Evolutionary conservation across 2,329 filamentous ascomycete genomes (phyloP), one percentile per base, ranked within the genome.

Genomic region (Hypoxylon sp.): DNA sequence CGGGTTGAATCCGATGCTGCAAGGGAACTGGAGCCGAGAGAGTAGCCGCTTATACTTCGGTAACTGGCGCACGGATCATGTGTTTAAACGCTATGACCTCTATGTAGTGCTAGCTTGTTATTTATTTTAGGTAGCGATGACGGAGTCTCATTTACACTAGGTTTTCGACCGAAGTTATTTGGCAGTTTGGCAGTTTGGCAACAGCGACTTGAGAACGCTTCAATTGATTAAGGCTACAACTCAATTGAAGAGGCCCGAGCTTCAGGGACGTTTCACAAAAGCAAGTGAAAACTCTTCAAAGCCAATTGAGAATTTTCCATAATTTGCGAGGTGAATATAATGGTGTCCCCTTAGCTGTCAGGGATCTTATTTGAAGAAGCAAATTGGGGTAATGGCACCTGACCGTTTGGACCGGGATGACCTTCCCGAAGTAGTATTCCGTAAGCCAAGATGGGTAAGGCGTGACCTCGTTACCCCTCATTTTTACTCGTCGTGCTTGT

Each of bases 351-450:
- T 48, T 26, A 62, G 44, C 22, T 52, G 40, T 32, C 62, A 67
- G 64, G 56, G 57, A 63, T 63, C 55, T 59, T 48, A 69, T 69
- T 64, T 58, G 61, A 32, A 69, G 50, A 46, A 54, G 45, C 52
- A 67, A 67, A 69, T 69, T 67, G 61, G 64, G 54, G 67, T 58
- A 61, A 45, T 54, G 26, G 51, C 67, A 69, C 61, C 64, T 69
- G 67, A 69, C 44, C 67, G 62, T 30, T 40, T 55, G 2, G 46
- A 63, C 64, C 64, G 64, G 67, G 67, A 64, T 60, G 24, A 67
- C 67, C 67, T 69, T 67, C 67, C 67, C 51, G 40, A 45, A 51
- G 28, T 9, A 61, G 67, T 69, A 69, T 69, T 55, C 67, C 67
- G 67, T 49, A 36, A 12, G 55, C 67, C 55, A 62, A 54, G 58